These are phyloP conservation scores for Metarhizium guizhouense DNA, from an alignment of 2,329 filamentous ascomycete species.

Conservation along the genomic window DNA sequence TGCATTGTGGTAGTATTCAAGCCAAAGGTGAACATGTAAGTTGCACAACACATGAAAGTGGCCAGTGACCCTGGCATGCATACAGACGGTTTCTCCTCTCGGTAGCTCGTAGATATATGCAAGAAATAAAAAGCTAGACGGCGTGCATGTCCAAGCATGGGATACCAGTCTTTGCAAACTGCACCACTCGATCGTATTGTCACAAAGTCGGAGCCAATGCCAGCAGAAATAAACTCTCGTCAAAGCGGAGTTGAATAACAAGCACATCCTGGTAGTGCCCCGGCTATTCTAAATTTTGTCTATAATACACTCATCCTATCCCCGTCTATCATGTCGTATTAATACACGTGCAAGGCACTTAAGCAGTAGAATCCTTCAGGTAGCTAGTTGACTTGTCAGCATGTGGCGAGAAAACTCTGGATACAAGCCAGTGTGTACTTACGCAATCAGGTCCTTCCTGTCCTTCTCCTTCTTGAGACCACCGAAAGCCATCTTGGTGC, in stretches of 20 bases:
- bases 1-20: no score
- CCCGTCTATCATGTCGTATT: constrained; percentile 28
- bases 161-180: no score
- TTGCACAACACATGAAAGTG: no score
- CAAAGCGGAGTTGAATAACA: constrained; percentile 27
- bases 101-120: no score
- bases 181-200: not conserved
- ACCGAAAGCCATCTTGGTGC: constrained; percentile 99
- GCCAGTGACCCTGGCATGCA: no score
- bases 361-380: constrained; percentile 62
- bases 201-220: not conserved
- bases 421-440: constrained; percentile 32
- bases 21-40: no score
- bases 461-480: constrained; percentile 99
- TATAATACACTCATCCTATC: constrained; percentile 29
- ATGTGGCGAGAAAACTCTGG: not conserved
- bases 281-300: constrained; percentile 21
- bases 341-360: constrained; percentile 32
- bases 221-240: constrained; percentile 6
- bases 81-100: no score
- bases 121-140: no score
- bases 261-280: constrained; percentile 20
- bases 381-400: constrained; percentile 37
- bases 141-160: no score
- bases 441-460: constrained; percentile 97